Evolutionary conservation across 306 rosid genomes (phyloP).

Genomic region (Amphicarpaea edgeworthii): DNA sequence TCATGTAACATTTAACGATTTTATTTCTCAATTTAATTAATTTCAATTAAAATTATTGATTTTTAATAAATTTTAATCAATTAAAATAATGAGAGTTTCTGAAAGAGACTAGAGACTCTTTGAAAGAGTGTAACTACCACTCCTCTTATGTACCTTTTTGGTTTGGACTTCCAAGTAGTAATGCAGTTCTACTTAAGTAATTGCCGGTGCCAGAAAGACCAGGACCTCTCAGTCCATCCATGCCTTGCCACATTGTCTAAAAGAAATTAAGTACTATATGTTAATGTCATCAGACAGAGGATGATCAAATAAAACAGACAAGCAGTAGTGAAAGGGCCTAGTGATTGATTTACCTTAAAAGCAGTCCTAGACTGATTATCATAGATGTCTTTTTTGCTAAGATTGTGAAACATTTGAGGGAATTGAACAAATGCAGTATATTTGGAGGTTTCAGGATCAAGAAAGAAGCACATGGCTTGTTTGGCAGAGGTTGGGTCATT

Average conservation of each 20-base stretch:
- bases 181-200: constrained; percentile 52
- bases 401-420: constrained; percentile 65
- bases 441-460: constrained; percentile 55
- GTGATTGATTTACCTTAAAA: constrained; percentile 51
- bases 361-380: constrained; percentile 55
- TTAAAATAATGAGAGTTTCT: no score
- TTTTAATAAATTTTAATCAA: no score
- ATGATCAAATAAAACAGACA: not conserved
- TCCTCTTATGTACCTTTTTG: constrained; percentile 50
- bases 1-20: no score
- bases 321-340: not conserved
- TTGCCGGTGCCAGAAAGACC: constrained; percentile 60
- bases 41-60: no score
- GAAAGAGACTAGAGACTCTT: no score
- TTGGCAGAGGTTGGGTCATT: constrained; percentile 70
- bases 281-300: not conserved
- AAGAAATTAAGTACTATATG: not conserved
- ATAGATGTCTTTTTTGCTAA: constrained; percentile 61
- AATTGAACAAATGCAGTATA: constrained; percentile 55
- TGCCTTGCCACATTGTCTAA: constrained; percentile 66
- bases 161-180: constrained; percentile 53
- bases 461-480: constrained; percentile 81
- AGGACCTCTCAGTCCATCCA: constrained; percentile 63
- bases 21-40: no score
- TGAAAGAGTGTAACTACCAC: no score